phyloP scores from a whole-genome alignment of 1,284 basidiomycete species.

The Melampsora larici-populina region DNA sequence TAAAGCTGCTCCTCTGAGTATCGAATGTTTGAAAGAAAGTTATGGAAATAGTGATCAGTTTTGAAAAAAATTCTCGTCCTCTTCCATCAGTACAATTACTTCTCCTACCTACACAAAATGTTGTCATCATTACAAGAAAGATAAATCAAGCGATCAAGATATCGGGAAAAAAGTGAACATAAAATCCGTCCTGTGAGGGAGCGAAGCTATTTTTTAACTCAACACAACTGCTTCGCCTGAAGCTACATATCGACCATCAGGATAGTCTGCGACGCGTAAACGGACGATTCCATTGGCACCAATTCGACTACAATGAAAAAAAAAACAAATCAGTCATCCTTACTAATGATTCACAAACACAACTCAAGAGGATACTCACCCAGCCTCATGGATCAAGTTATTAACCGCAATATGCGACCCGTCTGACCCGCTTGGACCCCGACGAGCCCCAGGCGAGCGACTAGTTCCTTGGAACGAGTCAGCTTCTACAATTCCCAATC shows the following conservation, averaged over 20 bases:
- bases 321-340: neutral
- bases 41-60: too few species aligned
- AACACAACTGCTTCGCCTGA: constrained; percentile 26
- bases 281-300: constrained; percentile 36
- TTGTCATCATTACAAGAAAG: too few species aligned
- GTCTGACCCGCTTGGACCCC: constrained; percentile 2
- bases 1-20: too few species aligned
- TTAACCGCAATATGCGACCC: constrained; percentile 35
- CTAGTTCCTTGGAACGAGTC: constrained; percentile 10
- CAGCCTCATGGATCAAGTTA: constrained; percentile 23
- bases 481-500: constrained; percentile 17
- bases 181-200: too few species aligned
- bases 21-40: too few species aligned
- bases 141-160: too few species aligned
- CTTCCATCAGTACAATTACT: too few species aligned
- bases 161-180: too few species aligned
- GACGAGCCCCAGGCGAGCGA: constrained; percentile 4
- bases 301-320: constrained; percentile 7
- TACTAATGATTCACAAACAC: neutral
- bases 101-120: too few species aligned
- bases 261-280: constrained; percentile 9
- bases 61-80: too few species aligned
- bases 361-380: neutral
- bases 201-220: neutral
- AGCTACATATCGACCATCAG: constrained; percentile 23